Percentiles rank a stretch among this genome's conserved stretches.
Conservation (phyloP, 768 basidiomycete genomes). For the Butyriboletus loyo region DNA sequence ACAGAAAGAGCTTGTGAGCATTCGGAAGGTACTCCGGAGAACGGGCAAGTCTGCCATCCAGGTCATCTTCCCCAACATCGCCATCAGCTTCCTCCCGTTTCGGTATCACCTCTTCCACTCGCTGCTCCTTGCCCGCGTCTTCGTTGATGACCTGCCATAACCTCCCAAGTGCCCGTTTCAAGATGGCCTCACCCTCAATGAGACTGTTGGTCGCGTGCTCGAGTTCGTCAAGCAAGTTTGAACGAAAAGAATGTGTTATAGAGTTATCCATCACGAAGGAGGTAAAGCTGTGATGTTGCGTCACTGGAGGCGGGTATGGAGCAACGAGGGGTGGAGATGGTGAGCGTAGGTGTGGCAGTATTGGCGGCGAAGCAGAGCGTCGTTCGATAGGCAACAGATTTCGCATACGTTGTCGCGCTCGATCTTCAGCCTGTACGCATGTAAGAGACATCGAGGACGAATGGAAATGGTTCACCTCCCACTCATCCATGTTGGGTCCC, state of each 20-base stretch:
- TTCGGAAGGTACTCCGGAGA: constrained; percentile 67
- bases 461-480: constrained; percentile 55
- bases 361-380: constrained; percentile 69
- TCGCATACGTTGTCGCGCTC: constrained; percentile 77
- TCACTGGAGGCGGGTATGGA: constrained; percentile 67
- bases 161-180: constrained; percentile 72
- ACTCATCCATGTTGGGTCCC: constrained; percentile 82
- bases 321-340: constrained; percentile 77
- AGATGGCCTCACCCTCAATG: constrained; percentile 75
- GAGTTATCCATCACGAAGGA: constrained; percentile 86
- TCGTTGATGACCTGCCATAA: constrained; percentile 82
- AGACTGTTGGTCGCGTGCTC: constrained; percentile 80
- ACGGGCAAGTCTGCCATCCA: constrained; percentile 46
- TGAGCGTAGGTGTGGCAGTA: constrained; percentile 71
- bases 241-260: constrained; percentile 81
- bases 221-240: constrained; percentile 71
- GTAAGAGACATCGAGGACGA: constrained; percentile 9
- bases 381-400: constrained; percentile 55
- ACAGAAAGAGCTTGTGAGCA: constrained; percentile 65
- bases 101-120: constrained; percentile 46
- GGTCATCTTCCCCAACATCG: constrained; percentile 38
- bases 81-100: constrained; percentile 70
- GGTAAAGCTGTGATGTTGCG: constrained; percentile 71
- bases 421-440: constrained; percentile 64
- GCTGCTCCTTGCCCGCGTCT: constrained; percentile 46